Percentiles rank a stretch among this genome's conserved stretches.
These are phyloP conservation scores for Vitis hybrid DNA, from an alignment of 177 flowering plant species.

Conservation along the genomic window DNA sequence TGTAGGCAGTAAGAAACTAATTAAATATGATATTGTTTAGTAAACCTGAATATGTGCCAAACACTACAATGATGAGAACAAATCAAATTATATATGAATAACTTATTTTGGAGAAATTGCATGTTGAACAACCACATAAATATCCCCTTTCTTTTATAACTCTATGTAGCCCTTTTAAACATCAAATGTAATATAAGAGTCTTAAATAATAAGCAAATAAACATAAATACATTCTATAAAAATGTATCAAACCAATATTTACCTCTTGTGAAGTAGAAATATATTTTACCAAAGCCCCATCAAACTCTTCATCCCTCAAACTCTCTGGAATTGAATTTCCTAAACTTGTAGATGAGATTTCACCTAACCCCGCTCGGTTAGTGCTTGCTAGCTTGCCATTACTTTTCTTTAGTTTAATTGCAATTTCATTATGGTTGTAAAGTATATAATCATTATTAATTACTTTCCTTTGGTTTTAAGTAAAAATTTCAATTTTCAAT, in stretches of 20 bases:
- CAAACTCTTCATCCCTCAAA: slow-evolving; percentile 49
- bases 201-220: background rate
- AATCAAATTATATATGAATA: background rate
- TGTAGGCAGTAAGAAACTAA: slow-evolving; percentile 75
- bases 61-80: background rate
- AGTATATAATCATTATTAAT: too few species aligned
- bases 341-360: slow-evolving; percentile 30
- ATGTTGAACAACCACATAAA: slow-evolving; percentile 60
- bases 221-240: background rate
- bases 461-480: too few species aligned
- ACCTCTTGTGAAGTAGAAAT: slow-evolving; percentile 46
- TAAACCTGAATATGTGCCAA: slow-evolving; percentile 1
- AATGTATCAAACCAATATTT: slow-evolving; percentile 12
- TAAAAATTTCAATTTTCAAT: too few species aligned
- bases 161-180: slow-evolving; percentile 54
- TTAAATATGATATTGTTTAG: slow-evolving; percentile 11
- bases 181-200: slow-evolving; percentile 3
- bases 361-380: slow-evolving; percentile 26
- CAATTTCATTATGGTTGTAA: too few species aligned
- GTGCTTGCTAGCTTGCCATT: slow-evolving; percentile 6
- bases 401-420: too few species aligned
- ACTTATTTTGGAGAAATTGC: slow-evolving; percentile 64
- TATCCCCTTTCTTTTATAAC: slow-evolving; percentile 55
- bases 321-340: slow-evolving; percentile 32
- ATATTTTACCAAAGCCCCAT: slow-evolving; percentile 81